Percentiles rank a stretch among this genome's conserved stretches.
Evolutionary conservation across 2,329 filamentous ascomycete species (phyloP).

Genomic region (Ophiocordyceps camponoti-leonardi): DNA sequence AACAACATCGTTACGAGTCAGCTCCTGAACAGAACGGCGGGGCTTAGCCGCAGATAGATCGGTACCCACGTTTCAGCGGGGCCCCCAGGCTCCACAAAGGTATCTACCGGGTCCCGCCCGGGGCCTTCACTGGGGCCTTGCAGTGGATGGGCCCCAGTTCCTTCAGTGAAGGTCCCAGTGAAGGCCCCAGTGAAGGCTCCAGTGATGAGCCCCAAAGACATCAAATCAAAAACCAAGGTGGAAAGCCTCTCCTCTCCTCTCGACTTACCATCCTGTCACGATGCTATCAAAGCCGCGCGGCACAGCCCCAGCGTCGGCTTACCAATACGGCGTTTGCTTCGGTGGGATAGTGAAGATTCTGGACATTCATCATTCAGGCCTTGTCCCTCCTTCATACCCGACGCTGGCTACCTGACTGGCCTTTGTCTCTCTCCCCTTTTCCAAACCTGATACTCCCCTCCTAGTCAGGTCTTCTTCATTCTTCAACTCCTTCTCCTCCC

Average conservation of each 20-base stretch:
- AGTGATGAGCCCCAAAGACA: background rate
- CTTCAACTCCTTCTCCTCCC: background rate
- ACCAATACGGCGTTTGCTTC: background rate
- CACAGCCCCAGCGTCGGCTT: background rate
- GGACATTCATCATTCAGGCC: background rate
- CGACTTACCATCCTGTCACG: background rate
- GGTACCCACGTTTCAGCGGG: background rate
- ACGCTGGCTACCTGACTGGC: background rate
- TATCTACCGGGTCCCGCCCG: too few relatives aligned
- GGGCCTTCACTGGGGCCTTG: too few relatives aligned
- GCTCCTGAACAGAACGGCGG: background rate
- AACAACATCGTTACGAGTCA: background rate
- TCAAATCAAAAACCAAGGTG: background rate
- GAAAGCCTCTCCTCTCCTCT: too few relatives aligned
- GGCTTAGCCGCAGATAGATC: background rate
- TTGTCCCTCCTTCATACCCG: background rate
- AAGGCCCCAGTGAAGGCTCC: background rate
- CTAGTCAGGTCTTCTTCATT: background rate
- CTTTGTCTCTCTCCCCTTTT: background rate
- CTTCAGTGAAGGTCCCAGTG: background rate
- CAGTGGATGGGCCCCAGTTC: background rate
- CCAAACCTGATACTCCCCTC: background rate
- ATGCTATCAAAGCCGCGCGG: background rate
- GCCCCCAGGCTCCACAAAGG: background rate
- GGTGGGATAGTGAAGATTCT: background rate